A percentile compares a stretch with the other conserved stretches of the same genome.
Evolutionary conservation across 1,284 basidiomycete species (phyloP).

Genomic region (Sphaerobolus stellatus): DNA sequence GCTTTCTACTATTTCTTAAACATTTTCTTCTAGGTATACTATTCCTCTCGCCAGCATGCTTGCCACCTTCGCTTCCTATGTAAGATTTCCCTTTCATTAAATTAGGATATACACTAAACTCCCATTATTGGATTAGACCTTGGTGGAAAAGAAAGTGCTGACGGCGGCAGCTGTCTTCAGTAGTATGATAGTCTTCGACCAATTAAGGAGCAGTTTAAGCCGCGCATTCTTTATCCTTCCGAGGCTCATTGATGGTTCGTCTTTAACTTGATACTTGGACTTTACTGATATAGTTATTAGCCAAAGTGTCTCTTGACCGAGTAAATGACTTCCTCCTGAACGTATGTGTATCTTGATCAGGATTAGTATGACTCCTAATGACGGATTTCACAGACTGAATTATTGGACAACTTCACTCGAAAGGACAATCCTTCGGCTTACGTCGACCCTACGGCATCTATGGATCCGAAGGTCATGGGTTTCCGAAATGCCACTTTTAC

Average conservation of each 20-base stretch:
- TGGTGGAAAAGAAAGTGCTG: constrained; percentile 20
- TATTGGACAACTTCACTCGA: constrained; percentile 12
- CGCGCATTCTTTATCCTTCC: constrained; percentile 33
- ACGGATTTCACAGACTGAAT: constrained; percentile 12
- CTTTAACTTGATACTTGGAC: constrained; percentile 24
- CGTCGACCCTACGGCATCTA: constrained; percentile 27
- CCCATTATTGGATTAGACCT: constrained; percentile 16
- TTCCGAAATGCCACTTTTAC: constrained; percentile 44
- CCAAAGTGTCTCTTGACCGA: constrained; percentile 49
- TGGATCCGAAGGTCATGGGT: constrained; percentile 31
- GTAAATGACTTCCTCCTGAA: constrained; percentile 46
- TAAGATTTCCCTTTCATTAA: constrained; percentile 10
- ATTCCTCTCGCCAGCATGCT: constrained; percentile 37
- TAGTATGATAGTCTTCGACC: constrained; percentile 31
- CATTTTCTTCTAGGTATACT: constrained; percentile 22
- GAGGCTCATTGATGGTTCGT: constrained; percentile 31
- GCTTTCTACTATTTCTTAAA: constrained; percentile 13
- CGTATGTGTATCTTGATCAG: constrained; percentile 24
- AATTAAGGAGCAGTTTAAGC: constrained; percentile 34
- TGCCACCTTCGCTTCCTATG: constrained; percentile 20
- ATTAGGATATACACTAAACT: constrained; percentile 11
- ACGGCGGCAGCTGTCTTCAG: constrained; percentile 12
- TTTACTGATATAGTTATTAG: no score
- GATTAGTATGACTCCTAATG: constrained; percentile 14
- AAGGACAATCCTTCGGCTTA: not conserved